Conservation (phyloP, 768 basidiomycete genomes). For the Gelatoporia subvermispora region DNA sequence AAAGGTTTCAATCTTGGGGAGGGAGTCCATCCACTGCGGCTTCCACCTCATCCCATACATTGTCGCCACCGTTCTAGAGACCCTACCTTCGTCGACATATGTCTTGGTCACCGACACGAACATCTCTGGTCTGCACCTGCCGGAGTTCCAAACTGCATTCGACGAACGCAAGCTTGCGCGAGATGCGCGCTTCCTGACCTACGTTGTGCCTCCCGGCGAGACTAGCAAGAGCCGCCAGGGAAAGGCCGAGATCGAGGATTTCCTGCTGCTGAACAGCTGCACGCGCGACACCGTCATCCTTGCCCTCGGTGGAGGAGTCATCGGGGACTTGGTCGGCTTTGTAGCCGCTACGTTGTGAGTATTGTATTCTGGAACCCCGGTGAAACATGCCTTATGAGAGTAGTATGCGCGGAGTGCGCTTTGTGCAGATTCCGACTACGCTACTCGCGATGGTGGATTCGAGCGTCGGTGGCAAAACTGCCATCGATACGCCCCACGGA, state of each 20-base stretch:
- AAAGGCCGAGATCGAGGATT: slow-evolving; percentile 94
- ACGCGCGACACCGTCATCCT: slow-evolving; percentile 91
- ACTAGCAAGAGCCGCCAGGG: slow-evolving; percentile 86
- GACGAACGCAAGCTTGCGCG: slow-evolving; percentile 20
- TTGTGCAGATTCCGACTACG: slow-evolving; percentile 95
- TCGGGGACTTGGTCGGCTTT: slow-evolving; percentile 95
- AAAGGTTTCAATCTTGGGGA: slow-evolving; percentile 81
- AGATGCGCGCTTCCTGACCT: slow-evolving; percentile 65
- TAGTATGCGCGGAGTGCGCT: slow-evolving; percentile 96
- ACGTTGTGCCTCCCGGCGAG: slow-evolving; percentile 87
- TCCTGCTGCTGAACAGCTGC: slow-evolving; percentile 79
- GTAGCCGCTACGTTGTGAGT: slow-evolving; percentile 95
- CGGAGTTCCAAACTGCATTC: slow-evolving; percentile 65
- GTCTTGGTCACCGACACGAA: slow-evolving; percentile 91
- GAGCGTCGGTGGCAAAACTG: slow-evolving; percentile 95
- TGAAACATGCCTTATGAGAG: slow-evolving; percentile 1
- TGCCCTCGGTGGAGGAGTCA: slow-evolving; percentile 94
- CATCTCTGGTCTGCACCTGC: slow-evolving; percentile 77
- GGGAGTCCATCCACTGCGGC: slow-evolving; percentile 87
- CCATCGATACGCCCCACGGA: slow-evolving; percentile 97
- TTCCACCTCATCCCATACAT: slow-evolving; percentile 91
- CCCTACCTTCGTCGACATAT: slow-evolving; percentile 79
- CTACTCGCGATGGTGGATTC: slow-evolving; percentile 99
- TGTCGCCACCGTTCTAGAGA: slow-evolving; percentile 61
- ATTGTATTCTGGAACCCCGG: no score